A percentile compares a stretch with the other conserved stretches of the same genome.
Conservation (phyloP, 1,139 yeast genomes). For the Kazachstania sp. region DNA sequence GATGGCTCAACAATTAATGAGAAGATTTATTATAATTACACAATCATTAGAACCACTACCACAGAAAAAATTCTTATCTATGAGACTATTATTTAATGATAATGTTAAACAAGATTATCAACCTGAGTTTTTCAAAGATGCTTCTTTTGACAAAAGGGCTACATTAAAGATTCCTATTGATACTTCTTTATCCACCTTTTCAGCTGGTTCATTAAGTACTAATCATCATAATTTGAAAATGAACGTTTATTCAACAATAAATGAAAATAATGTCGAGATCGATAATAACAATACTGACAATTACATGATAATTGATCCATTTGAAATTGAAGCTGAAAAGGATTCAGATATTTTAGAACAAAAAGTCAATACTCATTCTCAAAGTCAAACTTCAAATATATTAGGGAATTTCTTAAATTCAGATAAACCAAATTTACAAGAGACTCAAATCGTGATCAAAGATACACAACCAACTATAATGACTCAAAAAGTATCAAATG, state of each 20-base stretch:
- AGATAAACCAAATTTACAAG: conserved; percentile 20
- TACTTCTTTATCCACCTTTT: conserved; percentile 14
- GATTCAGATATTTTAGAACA: not conserved
- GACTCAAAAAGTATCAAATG: not conserved
- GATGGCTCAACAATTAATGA: conserved; percentile 40
- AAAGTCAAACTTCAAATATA: conserved; percentile 31
- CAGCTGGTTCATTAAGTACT: conserved; percentile 26
- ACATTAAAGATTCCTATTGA: conserved; percentile 26
- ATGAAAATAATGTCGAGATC: conserved; percentile 12
- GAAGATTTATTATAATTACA: conserved; percentile 43
- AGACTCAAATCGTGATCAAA: conserved; percentile 26
- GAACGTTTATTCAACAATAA: conserved; percentile 21
- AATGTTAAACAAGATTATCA: conserved; percentile 40
- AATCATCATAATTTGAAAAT: conserved; percentile 21
- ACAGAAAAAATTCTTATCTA: conserved; percentile 35
- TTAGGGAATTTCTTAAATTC: conserved; percentile 26
- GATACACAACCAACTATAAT: conserved; percentile 2
- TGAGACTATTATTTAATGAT: conserved; percentile 43
- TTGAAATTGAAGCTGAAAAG: conserved; percentile 16
- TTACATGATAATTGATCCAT: conserved; percentile 27
- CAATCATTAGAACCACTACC: conserved; percentile 47
- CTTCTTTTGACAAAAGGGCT: conserved; percentile 31
- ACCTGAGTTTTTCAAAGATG: conserved; percentile 42
- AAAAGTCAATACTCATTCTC: not conserved
- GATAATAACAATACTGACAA: conserved; percentile 2